A percentile compares a stretch with the other conserved stretches of the same genome.
Conservation (phyloP, 257 asterid species). For the Solanum raphanifolium region DNA sequence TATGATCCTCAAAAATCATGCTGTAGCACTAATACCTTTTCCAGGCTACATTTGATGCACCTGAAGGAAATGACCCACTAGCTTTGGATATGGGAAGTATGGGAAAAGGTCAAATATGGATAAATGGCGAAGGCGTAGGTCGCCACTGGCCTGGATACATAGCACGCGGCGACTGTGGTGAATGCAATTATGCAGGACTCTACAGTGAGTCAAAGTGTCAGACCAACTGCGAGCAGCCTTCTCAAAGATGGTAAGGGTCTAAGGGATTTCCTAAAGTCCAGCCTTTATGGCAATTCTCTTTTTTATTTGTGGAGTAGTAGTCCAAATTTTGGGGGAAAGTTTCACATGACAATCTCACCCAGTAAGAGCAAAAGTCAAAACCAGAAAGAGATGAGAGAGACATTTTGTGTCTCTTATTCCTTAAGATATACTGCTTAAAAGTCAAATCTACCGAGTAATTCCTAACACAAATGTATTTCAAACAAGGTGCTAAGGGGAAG, state of each 20-base stretch:
- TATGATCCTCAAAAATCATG: neutral
- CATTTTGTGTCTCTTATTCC: neutral
- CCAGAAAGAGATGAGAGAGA: neutral
- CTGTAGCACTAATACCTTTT: neutral
- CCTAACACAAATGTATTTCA: neutral
- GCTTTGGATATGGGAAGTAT: slow-evolving; percentile 9
- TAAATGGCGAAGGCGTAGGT: slow-evolving; percentile 4
- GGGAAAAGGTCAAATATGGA: slow-evolving; percentile 16
- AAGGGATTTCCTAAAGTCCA: neutral
- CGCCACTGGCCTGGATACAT: slow-evolving; percentile 4
- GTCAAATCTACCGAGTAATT: neutral
- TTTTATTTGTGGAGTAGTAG: neutral
- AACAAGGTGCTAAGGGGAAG: neutral
- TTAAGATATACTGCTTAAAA: neutral
- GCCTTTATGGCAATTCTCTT: neutral
- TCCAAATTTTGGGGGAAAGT: neutral
- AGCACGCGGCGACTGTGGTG: neutral
- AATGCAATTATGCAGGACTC: neutral
- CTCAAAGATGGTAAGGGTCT: slow-evolving; percentile 11
- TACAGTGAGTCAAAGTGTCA: slow-evolving; percentile 4
- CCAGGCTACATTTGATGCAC: slow-evolving; percentile 13
- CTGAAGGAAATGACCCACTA: slow-evolving; percentile 12
- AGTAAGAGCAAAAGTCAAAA: neutral
- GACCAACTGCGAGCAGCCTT: slow-evolving; percentile 3
- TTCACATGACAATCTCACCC: neutral